Conservation (phyloP, 2,329 filamentous ascomycete species). For the Xylaria hypoxylon region DNA sequence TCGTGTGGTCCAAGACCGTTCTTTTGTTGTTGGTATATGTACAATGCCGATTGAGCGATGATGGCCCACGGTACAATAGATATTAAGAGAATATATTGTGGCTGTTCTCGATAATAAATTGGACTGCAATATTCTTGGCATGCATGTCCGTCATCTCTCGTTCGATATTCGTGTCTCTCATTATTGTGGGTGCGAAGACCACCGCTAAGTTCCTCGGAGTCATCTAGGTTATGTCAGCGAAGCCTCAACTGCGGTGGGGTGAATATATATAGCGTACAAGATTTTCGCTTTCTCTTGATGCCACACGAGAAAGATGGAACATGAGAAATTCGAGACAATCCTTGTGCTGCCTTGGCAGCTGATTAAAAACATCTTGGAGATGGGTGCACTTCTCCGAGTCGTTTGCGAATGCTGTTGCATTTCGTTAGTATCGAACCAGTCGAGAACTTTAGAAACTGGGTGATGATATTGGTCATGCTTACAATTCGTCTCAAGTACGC, state of each 20-base stretch:
- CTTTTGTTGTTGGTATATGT: conserved; percentile 41
- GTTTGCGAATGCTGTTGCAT: conserved; percentile 69
- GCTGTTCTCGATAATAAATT: conserved; percentile 93
- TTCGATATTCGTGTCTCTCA: conserved; percentile 89
- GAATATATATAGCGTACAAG: conserved; percentile 67
- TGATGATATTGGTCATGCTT: conserved; percentile 53
- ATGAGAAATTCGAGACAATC: conserved; percentile 94
- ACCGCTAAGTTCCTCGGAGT: conserved; percentile 95
- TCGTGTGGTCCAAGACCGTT: conserved; percentile 9
- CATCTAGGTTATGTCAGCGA: conserved; percentile 70
- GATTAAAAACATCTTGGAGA: conserved; percentile 78
- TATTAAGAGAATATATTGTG: conserved; percentile 78
- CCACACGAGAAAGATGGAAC: conserved; percentile 90
- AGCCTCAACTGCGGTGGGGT: background rate
- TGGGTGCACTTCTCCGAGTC: conserved; percentile 75
- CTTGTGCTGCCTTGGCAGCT: conserved; percentile 84
- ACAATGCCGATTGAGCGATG: conserved; percentile 39
- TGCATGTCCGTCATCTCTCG: conserved; percentile 97
- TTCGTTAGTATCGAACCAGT: conserved; percentile 30
- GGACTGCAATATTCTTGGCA: conserved; percentile 89
- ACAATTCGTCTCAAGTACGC: conserved; percentile 83
- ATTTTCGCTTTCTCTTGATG: conserved; percentile 84
- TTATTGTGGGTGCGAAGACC: conserved; percentile 97
- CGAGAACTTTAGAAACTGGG: background rate
- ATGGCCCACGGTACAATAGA: conserved; percentile 15